Base-by-base conservation (phyloP, 1,139 yeast genomes). In the Candida sojae region DNA sequence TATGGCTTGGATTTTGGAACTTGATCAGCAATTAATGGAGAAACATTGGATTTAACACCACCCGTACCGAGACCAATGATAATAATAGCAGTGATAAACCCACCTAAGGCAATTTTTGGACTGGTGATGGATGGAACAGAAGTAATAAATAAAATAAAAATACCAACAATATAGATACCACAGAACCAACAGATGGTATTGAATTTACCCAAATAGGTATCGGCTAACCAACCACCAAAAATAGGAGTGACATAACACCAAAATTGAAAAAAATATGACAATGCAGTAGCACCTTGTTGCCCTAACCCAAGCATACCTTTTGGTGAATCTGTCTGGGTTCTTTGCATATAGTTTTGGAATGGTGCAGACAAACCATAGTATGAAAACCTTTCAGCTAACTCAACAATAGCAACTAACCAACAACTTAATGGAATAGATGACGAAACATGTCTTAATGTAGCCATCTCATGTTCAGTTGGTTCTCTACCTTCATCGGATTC, bases 201-300 rank as follows among this genome's bases (percentile, higher is more conserved):
- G 69, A 79, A 83, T 64, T 86, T 84, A 50, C 95, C 95, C 71
- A 81, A 79, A 64, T 72, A 83, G 55, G 86, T 81, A 66, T 88
- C 96, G 47, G 93, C 83, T 37, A 87, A 58, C 67, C 84, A 81
- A 48, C 91, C 95, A 61, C 91, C 92, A 49, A 84, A 70, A 49
- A 88, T 75, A 33, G 96, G 96, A 41, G 92, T 84, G 44, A 86
- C 75, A 63, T 88, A 88, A 62, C 91, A 86, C 86, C 91, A 84
- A 62, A 88, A 87, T 62, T 86, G 88, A 75, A 86, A 83, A 60
- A 87, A 82, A 63, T 85, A 82, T 17, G 89, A 81, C 53, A 88
- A 74, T 25, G 88, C 92, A 43, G 88, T 83, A 30, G 95, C 90
- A 57, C 84, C 81, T 50, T 75, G 75, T 47, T 80, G 74, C 44